Conservation (phyloP, 1,284 basidiomycete species). For the Phellopilus nigrolimitatus region DNA sequence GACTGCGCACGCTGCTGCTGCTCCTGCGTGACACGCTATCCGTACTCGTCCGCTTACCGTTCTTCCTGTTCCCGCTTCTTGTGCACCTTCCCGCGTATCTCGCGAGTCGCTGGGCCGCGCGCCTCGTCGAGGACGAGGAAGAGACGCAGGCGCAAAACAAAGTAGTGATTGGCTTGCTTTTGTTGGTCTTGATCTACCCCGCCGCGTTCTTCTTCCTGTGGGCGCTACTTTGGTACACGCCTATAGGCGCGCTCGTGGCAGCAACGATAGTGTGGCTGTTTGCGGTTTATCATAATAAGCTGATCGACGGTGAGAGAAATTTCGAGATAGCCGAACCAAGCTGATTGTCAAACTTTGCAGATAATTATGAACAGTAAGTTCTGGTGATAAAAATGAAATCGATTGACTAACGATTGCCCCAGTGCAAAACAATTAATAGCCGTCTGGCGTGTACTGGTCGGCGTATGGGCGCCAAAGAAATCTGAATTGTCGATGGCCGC, state of each 20-base stretch:
- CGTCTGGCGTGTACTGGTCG: constrained; percentile 86
- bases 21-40: constrained; percentile 75
- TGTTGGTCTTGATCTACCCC: constrained; percentile 77
- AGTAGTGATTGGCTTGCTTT: constrained; percentile 76
- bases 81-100: constrained; percentile 82
- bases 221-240: constrained; percentile 71
- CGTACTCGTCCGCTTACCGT: constrained; percentile 70
- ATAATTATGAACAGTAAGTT: constrained; percentile 77
- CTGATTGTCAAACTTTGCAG: constrained; percentile 40
- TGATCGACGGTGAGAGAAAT: constrained; percentile 59
- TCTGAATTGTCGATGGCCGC: constrained; percentile 72
- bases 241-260: constrained; percentile 47
- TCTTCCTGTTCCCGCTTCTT: constrained; percentile 81
- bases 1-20: constrained; percentile 73
- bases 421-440: constrained; percentile 80
- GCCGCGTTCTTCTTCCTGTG: constrained; percentile 77
- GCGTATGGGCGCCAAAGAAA: constrained; percentile 80
- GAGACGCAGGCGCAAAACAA: constrained; percentile 93
- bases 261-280: constrained; percentile 62
- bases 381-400: constrained; percentile 17
- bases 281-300: constrained; percentile 73
- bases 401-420: constrained; percentile 21
- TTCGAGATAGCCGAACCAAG: constrained; percentile 22
- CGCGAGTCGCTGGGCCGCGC: constrained; percentile 70
- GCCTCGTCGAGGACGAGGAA: constrained; percentile 79